phyloP scores from a whole-genome alignment of 805 yeast genomes.

The Zygosaccharomyces pseudorouxii region DNA sequence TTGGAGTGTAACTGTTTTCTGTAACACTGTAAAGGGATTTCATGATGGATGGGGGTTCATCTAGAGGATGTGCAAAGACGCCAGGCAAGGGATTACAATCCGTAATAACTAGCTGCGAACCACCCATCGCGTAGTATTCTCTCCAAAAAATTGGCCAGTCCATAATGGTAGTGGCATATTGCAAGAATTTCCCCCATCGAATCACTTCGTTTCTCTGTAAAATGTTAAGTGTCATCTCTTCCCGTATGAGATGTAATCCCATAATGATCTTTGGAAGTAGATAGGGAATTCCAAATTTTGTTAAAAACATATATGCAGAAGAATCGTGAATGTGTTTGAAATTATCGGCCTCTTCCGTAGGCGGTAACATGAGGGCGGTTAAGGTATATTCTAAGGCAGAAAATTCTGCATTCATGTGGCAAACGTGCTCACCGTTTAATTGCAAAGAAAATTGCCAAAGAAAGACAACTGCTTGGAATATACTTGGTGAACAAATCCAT shows the following conservation, averaged over 20 bases:
- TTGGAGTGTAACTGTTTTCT: constrained; percentile 26
- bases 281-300: constrained; percentile 39
- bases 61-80: constrained; percentile 29
- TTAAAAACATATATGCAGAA: constrained; percentile 18
- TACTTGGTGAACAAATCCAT: constrained; percentile 16
- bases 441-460: constrained; percentile 22
- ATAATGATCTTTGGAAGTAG: constrained; percentile 58
- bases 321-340: constrained; percentile 7
- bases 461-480: constrained; percentile 17
- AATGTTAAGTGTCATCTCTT: constrained; percentile 62
- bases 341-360: neutral
- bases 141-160: constrained; percentile 72
- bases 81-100: constrained; percentile 4
- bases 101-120: constrained; percentile 18
- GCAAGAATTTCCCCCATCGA: constrained; percentile 50
- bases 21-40: constrained; percentile 41
- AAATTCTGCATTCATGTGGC: constrained; percentile 2
- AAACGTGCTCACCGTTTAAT: neutral
- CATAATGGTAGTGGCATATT: constrained; percentile 61
- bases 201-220: constrained; percentile 37
- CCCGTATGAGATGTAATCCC: constrained; percentile 71
- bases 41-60: constrained; percentile 36
- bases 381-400: constrained; percentile 11
- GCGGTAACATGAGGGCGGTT: constrained; percentile 10
- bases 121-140: constrained; percentile 42